Conservation (phyloP, 2,329 filamentous ascomycete species). For the Amesomyces nigricolor region DNA sequence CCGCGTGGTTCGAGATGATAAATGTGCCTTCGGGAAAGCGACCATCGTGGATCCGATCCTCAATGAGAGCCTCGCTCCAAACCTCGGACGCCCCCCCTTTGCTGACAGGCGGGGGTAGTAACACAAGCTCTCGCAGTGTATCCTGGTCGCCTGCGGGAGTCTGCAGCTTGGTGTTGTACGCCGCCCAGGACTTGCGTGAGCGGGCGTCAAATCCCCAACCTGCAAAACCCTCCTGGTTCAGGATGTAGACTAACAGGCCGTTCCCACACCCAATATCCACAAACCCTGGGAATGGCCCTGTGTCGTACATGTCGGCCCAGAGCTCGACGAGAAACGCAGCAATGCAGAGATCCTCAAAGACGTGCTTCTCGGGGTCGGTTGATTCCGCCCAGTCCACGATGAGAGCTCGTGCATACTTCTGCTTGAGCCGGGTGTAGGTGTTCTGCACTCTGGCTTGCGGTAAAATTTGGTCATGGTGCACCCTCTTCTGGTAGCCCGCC, state of each 20-base stretch:
- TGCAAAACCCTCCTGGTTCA: conserved; percentile 70
- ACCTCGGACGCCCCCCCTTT: conserved; percentile 15
- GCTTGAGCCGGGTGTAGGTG: conserved; percentile 74
- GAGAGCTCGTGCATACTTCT: conserved; percentile 66
- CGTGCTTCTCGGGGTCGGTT: conserved; percentile 84
- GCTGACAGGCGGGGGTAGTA: conserved; percentile 43
- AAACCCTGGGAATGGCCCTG: conserved; percentile 68
- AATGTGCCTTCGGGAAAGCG: conserved; percentile 71
- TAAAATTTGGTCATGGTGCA: conserved; percentile 76
- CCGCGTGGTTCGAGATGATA: conserved; percentile 94
- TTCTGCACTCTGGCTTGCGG: conserved; percentile 73
- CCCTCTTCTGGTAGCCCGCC: conserved; percentile 70
- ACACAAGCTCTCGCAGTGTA: conserved; percentile 42
- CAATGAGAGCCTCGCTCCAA: conserved; percentile 17
- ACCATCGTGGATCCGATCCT: conserved; percentile 48
- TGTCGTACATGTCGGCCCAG: conserved; percentile 76
- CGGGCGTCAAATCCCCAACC: conserved; percentile 93
- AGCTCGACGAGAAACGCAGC: conserved; percentile 89
- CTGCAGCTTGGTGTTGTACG: conserved; percentile 49
- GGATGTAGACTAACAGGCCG: conserved; percentile 78
- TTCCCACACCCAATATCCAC: conserved; percentile 97
- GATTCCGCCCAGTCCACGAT: conserved; percentile 76
- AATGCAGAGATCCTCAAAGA: conserved; percentile 90
- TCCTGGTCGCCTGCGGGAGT: conserved; percentile 17
- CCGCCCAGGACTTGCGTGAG: conserved; percentile 75